Conservation (phyloP, 495 filamentous ascomycete genomes). For the Tuber umbilicatum region DNA sequence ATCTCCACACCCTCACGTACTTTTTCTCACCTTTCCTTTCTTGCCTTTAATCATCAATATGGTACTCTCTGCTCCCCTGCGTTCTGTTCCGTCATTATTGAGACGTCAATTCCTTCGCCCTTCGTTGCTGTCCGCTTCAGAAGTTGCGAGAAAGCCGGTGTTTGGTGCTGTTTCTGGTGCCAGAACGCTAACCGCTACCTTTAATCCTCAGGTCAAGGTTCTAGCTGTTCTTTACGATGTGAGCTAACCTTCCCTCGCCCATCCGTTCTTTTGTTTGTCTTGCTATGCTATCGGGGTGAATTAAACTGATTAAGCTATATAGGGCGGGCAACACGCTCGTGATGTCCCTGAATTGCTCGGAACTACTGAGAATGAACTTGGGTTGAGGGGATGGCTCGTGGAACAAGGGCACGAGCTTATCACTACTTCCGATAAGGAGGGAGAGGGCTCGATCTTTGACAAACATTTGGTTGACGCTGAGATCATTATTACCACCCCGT, state of each 20-base stretch:
- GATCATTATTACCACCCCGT: conserved; percentile 99
- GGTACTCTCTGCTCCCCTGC: conserved; percentile 62
- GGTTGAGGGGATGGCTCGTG: conserved; percentile 92
- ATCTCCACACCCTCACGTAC: not conserved
- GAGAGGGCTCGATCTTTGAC: conserved; percentile 87
- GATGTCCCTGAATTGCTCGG: conserved; percentile 82
- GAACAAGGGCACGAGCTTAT: conserved; percentile 90
- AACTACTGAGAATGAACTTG: conserved; percentile 96
- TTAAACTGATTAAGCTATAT: conserved; percentile 21
- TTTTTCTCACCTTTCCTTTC: not conserved
- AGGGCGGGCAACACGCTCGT: conserved; percentile 63
- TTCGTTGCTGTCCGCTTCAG: conserved; percentile 48
- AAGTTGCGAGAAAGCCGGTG: conserved; percentile 40
- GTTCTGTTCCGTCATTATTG: conserved; percentile 51
- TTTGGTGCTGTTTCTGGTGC: conserved; percentile 44
- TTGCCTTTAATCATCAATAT: conserved; percentile 47
- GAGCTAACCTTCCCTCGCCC: conserved; percentile 43
- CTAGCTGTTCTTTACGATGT: conserved; percentile 71
- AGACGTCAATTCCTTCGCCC: conserved; percentile 48
- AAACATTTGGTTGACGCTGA: conserved; percentile 93
- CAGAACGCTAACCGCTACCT: conserved; percentile 45
- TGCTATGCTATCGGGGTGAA: not conserved
- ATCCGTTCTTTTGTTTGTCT: not conserved
- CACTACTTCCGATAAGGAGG: conserved; percentile 96
- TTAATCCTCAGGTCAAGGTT: conserved; percentile 62